Percentiles rank a stretch among this genome's conserved stretches.
phyloP scores from a whole-genome alignment of 179 eudicot species.

The Beta lomatogona region DNA sequence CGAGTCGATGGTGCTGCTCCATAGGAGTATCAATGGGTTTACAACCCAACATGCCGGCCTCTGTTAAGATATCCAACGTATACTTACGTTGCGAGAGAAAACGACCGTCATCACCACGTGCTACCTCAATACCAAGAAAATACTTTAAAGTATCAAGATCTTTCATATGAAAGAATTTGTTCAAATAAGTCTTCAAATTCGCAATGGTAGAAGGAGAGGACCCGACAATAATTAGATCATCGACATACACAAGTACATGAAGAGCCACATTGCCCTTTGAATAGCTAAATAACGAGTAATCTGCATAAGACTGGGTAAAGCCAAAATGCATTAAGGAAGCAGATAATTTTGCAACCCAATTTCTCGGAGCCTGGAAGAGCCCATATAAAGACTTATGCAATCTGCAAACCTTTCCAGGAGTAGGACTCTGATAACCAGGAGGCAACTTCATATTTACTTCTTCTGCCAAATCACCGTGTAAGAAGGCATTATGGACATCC shows the following conservation, averaged over 20 bases:
- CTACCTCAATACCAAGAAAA: too few species aligned
- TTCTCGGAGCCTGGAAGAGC: too few species aligned
- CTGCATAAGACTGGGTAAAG: neutral
- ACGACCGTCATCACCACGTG: too few species aligned
- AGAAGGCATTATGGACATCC: too few species aligned
- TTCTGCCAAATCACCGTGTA: too few species aligned
- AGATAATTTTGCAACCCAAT: too few species aligned
- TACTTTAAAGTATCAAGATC: too few species aligned
- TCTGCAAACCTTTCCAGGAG: too few species aligned
- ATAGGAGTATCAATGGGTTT: neutral
- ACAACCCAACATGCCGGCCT: neutral
- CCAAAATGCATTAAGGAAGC: neutral
- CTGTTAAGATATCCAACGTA: neutral
- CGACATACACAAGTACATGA: neutral
- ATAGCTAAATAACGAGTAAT: neutral
- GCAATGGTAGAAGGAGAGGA: neutral
- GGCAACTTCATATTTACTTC: too few species aligned
- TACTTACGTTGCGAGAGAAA: neutral
- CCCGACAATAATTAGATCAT: neutral
- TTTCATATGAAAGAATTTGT: too few species aligned
- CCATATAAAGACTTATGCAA: too few species aligned
- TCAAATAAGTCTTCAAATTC: neutral
- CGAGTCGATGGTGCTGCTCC: neutral
- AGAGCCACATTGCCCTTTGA: neutral
- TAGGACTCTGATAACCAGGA: too few species aligned